These are phyloP conservation scores for Rasamsonia emersonii DNA, from an alignment of 2,329 filamentous ascomycete species.

Conservation along the genomic window DNA sequence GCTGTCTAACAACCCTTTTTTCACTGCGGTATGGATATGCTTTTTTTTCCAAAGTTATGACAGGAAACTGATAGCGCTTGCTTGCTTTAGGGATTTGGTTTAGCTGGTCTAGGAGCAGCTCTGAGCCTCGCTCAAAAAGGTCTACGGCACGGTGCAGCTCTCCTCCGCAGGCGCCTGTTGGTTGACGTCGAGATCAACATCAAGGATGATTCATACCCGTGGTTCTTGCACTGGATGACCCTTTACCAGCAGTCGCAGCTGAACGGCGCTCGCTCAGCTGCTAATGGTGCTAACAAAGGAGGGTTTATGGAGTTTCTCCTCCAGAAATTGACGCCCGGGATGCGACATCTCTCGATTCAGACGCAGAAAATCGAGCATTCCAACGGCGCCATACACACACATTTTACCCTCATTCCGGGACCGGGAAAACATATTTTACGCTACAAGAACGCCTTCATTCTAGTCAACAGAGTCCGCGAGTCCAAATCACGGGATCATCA, in stretches of 20 bases:
- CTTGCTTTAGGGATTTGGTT: conserved; percentile 62
- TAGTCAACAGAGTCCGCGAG: conserved; percentile 79
- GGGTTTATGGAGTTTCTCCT: conserved; percentile 45
- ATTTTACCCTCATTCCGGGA: conserved; percentile 83
- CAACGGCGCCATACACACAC: conserved; percentile 63
- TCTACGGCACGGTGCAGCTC: conserved; percentile 59
- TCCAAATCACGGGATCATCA: conserved; percentile 67
- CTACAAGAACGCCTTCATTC: conserved; percentile 77
- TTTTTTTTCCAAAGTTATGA: conserved; percentile 2
- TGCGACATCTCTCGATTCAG: conserved; percentile 57
- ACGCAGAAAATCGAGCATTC: conserved; percentile 54
- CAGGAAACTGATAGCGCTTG: conserved; percentile 4
- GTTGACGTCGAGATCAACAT: conserved; percentile 94
- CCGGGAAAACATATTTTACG: conserved; percentile 83
- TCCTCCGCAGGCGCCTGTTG: conserved; percentile 75
- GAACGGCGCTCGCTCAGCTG: conserved; percentile 42
- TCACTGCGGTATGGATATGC: conserved; percentile 36
- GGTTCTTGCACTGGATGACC: conserved; percentile 92
- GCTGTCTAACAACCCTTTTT: conserved; percentile 41
- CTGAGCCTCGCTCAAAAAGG: conserved; percentile 74
- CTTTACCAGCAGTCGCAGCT: conserved; percentile 62
- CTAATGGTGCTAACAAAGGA: conserved; percentile 20
- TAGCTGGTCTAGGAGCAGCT: conserved; percentile 77
- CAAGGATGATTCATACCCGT: conserved; percentile 85
- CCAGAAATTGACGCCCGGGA: conserved; percentile 48